These are phyloP conservation scores for Salix koriyanagi DNA, from an alignment of 345 rosid species.

Conservation along the genomic window DNA sequence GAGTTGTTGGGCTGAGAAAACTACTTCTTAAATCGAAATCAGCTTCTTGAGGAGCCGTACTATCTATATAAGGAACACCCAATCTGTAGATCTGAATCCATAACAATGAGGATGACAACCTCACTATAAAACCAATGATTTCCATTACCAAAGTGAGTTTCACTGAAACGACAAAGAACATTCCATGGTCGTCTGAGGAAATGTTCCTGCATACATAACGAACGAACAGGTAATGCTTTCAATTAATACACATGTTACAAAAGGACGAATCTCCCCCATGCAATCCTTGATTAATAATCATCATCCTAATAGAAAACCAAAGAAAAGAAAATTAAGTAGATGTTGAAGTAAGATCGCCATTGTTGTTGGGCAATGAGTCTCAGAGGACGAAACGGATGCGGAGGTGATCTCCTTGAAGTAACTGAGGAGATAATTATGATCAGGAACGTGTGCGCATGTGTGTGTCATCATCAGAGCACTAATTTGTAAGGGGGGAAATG, in stretches of 20 bases:
- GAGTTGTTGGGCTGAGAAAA: conserved; percentile 54
- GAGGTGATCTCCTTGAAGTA: no score
- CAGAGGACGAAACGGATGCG: no score
- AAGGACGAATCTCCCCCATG: background rate
- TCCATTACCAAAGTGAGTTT: conserved; percentile 80
- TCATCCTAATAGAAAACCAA: background rate
- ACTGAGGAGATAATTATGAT: no score
- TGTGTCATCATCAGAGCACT: no score
- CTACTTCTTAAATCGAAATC: conserved; percentile 64
- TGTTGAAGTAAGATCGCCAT: no score
- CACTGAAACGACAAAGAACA: conserved; percentile 59
- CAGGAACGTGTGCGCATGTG: no score
- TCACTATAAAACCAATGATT: conserved; percentile 63
- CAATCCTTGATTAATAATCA: no score
- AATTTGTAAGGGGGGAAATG: no score
- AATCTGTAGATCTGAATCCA: conserved; percentile 95
- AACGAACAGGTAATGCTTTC: background rate
- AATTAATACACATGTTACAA: background rate
- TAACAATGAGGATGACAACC: conserved; percentile 69
- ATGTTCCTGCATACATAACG: conserved; percentile 46
- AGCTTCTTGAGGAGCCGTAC: conserved; percentile 30
- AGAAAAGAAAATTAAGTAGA: no score
- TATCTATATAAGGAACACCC: conserved; percentile 53
- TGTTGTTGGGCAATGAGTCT: no score
- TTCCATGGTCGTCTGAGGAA: conserved; percentile 45